Evolutionary conservation across 148 eudicot genomes (phyloP).

Genomic region (Chenopodium suecicum): DNA sequence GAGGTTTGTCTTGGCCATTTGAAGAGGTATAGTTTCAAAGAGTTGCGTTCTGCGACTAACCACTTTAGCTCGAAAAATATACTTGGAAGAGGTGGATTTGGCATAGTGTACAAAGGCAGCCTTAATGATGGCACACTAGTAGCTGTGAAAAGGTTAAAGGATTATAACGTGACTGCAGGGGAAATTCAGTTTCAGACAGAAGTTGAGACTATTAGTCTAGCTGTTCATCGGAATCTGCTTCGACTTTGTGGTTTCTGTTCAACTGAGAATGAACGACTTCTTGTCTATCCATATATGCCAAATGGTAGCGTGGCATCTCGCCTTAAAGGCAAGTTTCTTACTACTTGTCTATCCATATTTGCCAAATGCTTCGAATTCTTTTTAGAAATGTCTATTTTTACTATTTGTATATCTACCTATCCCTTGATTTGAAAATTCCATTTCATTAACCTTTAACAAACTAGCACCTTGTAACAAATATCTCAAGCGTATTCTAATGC

Average conservation of each 20-base stretch:
- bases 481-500: neutral
- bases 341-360: neutral
- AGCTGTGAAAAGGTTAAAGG: slow-evolving; percentile 88
- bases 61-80: slow-evolving; percentile 79
- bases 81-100: slow-evolving; percentile 86
- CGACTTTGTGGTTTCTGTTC: slow-evolving; percentile 84
- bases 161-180: slow-evolving; percentile 63
- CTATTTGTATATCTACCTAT: neutral
- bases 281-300: slow-evolving; percentile 81
- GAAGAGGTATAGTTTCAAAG: slow-evolving; percentile 74
- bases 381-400: neutral
- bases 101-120: slow-evolving; percentile 77
- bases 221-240: slow-evolving; percentile 83
- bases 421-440: neutral
- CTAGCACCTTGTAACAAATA: neutral
- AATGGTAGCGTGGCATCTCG: slow-evolving; percentile 94
- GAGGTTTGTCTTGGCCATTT: slow-evolving; percentile 86
- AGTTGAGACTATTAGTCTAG: slow-evolving; percentile 84
- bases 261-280: slow-evolving; percentile 78
- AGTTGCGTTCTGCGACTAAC: slow-evolving; percentile 75
- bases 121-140: slow-evolving; percentile 70
- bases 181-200: slow-evolving; percentile 91
- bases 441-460: neutral
- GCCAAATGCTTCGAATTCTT: no score
- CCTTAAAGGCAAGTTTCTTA: slow-evolving; percentile 59